Conservation (phyloP, 208 protist species). For the Trypanosoma lewisi region DNA sequence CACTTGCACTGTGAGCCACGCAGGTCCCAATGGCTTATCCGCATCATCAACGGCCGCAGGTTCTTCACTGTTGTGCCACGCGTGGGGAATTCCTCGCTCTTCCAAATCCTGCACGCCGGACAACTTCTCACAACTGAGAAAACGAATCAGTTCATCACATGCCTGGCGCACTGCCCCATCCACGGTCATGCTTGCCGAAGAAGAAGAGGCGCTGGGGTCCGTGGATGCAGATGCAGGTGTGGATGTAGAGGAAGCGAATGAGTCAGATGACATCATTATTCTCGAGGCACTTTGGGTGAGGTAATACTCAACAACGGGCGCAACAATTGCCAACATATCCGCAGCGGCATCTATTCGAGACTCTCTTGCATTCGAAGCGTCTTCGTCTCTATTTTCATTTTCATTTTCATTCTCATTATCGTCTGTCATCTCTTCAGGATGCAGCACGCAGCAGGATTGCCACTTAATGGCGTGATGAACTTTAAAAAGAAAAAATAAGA, state of each 20-base stretch:
- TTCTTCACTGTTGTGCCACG: conserved; percentile 7
- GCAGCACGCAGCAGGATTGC: conserved; percentile 17
- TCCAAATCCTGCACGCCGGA: conserved; percentile 39
- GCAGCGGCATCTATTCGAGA: conserved; percentile 26
- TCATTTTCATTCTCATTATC: too few species aligned
- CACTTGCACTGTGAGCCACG: conserved; percentile 44
- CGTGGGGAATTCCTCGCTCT: conserved; percentile 31
- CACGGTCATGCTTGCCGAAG: too few species aligned
- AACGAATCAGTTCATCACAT: conserved; percentile 61
- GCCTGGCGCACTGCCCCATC: conserved; percentile 42
- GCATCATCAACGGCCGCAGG: not conserved
- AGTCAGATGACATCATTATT: not conserved
- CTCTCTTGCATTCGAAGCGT: not conserved
- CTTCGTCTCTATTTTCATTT: not conserved
- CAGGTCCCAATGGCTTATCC: not conserved
- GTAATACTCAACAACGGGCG: conserved; percentile 52
- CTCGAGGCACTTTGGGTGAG: conserved; percentile 40
- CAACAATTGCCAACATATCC: conserved; percentile 39
- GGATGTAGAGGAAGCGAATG: not conserved
- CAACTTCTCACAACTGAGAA: conserved; percentile 40
- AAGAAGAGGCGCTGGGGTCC: too few species aligned
- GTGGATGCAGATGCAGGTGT: too few species aligned
- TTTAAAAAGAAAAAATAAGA: conserved; percentile 43
- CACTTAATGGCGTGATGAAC: conserved; percentile 30
- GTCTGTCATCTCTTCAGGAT: too few species aligned